These are phyloP conservation scores for Durio zibethinus DNA, from an alignment of 345 rosid species.

Conservation along the genomic window DNA sequence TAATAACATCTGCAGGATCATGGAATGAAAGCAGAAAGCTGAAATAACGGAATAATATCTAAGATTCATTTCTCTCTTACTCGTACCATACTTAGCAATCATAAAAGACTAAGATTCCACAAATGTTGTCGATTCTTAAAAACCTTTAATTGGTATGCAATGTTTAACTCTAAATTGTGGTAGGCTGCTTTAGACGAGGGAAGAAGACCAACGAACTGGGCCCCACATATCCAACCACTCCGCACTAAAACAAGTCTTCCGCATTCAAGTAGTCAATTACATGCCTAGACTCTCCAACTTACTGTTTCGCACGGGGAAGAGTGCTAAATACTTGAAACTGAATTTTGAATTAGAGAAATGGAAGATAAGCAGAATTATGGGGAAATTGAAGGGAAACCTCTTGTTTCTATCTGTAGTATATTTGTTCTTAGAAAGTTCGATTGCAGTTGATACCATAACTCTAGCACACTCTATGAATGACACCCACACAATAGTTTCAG, in stretches of 20 bases:
- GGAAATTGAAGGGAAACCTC: neutral
- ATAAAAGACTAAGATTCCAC: neutral
- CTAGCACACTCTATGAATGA: neutral
- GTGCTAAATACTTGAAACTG: neutral
- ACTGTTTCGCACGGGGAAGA: neutral
- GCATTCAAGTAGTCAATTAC: neutral
- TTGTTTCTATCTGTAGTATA: neutral
- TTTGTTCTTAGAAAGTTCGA: neutral
- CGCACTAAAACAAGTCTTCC: neutral
- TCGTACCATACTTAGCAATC: neutral
- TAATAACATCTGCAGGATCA: too few species aligned
- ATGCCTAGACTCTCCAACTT: neutral
- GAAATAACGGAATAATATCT: too few species aligned
- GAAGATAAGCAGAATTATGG: conserved; percentile 8
- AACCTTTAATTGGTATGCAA: neutral
- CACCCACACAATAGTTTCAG: conserved; percentile 30
- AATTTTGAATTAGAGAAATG: neutral
- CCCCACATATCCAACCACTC: neutral
- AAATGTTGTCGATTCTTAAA: neutral
- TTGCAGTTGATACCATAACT: conserved; percentile 26
- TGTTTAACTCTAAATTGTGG: neutral
- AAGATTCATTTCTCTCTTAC: neutral
- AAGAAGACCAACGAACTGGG: neutral
- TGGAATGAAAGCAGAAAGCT: too few species aligned
- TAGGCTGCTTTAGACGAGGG: neutral